phyloP scores from a whole-genome alignment of 306 rosid genomes.

The Rubus idaeus region DNA sequence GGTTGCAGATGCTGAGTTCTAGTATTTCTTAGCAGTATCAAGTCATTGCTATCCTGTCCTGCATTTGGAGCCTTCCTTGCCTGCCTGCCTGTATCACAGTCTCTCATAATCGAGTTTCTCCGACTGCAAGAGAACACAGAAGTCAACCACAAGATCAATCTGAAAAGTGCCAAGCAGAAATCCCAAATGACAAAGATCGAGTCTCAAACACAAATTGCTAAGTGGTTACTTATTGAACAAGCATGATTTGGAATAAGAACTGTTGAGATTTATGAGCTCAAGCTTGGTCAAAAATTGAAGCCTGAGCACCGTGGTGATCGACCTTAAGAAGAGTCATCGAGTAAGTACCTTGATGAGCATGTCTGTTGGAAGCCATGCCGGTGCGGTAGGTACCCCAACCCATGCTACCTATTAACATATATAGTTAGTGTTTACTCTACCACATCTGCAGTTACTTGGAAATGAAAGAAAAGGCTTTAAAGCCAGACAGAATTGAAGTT shows the following conservation, averaged over 20 bases:
- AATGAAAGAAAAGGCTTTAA: not conserved
- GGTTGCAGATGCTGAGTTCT: not conserved
- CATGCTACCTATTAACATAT: constrained; percentile 61
- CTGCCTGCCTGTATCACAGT: constrained; percentile 36
- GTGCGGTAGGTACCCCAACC: constrained; percentile 96
- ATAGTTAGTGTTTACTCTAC: not conserved
- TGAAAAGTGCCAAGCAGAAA: not conserved
- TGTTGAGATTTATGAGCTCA: not conserved
- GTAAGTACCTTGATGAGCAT: constrained; percentile 84
- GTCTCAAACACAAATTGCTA: not conserved
- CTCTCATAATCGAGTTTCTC: constrained; percentile 91
- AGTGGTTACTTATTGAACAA: not conserved
- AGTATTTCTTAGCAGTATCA: not conserved
- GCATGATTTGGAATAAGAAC: not conserved
- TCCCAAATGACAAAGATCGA: too few relatives aligned
- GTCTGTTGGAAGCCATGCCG: constrained; percentile 97
- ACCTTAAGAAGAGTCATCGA: not conserved
- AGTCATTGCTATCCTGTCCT: not conserved
- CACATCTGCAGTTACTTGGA: not conserved
- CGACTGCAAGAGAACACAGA: constrained; percentile 55
- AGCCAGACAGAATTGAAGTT: not conserved
- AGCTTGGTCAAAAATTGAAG: not conserved
- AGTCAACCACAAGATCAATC: constrained; percentile 4
- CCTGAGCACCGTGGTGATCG: not conserved
- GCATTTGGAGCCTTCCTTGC: not conserved